These are phyloP conservation scores for Asterionellopsis glacialis DNA, from an alignment of 108 stramenopile genomes.

Conservation along the genomic window DNA sequence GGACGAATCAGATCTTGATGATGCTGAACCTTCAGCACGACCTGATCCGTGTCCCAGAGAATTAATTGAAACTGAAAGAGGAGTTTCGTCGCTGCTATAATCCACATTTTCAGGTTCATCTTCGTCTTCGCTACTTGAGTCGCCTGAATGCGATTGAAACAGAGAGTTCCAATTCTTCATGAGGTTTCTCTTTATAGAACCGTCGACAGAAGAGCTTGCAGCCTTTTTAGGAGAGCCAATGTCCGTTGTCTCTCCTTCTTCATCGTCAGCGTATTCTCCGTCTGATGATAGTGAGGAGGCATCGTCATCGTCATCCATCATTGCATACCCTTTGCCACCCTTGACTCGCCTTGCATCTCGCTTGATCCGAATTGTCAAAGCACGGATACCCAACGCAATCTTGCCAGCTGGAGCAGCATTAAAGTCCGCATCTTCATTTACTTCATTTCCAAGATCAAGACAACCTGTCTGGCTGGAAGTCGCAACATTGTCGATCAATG, in stretches of 20 bases:
- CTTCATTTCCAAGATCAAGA: too few species aligned
- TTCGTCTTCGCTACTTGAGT: not conserved
- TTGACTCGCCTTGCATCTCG: not conserved
- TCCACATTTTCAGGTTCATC: conserved; percentile 1
- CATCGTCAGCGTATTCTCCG: too few species aligned
- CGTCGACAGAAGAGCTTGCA: too few species aligned
- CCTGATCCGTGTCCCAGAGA: not conserved
- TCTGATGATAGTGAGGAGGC: not conserved
- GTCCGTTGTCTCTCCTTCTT: too few species aligned
- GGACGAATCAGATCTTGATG: conserved; percentile 12
- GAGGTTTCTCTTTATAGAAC: too few species aligned
- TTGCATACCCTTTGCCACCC: not conserved
- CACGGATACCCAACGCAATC: not conserved
- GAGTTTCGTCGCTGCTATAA: conserved; percentile 1
- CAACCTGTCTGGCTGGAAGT: too few species aligned
- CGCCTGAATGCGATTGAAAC: too few species aligned
- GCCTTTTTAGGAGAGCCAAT: too few species aligned
- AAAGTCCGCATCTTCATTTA: too few species aligned
- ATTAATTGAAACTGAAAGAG: not conserved
- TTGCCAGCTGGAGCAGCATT: not conserved
- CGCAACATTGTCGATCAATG: too few species aligned
- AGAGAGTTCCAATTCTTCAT: conserved; percentile 1
- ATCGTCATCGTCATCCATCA: not conserved
- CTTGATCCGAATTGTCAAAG: conserved; percentile 1
- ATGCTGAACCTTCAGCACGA: not conserved